Base-by-base conservation (phyloP, 331 rosid genomes). In the Quercus phellos region DNA sequence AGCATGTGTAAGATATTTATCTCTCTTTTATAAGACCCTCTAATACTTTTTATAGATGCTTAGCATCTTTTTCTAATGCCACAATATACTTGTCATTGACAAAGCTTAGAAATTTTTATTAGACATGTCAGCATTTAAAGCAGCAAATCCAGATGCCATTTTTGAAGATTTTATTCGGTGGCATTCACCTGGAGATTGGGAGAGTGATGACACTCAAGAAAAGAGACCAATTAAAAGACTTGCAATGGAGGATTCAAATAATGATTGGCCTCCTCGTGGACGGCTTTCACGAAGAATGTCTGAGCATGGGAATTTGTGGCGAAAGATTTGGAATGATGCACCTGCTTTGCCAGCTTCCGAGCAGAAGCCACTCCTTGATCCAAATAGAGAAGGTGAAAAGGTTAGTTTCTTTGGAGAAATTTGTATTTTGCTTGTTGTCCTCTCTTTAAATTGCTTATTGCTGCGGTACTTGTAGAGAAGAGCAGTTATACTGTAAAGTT, bases 151-250 rank as follows among this genome's bases (percentile, higher is more conserved):
- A 61, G 98, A 87, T 51, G 93, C 96, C 79, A 82, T 88, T 77
- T 94, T 92, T 72, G 99, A 91, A 90, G 99, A 94, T 85, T 94
- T 94, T 84, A 92, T 94, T 78, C 84, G 99, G 77, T 94, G 99
- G 99, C 99, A 94, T 87, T 94, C 99, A 77, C 99, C 98, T 32
- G 93, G 97, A 70, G 99, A 94, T 86, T 94, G 99, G 99, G 97
- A 87, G 84, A 89, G 69, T 58, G 83, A 56, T 85, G 85, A 30
- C n/a, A 77, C 70, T 13, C 78, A 80, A 71, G 83, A 73, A 27
- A 82, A 82, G 27, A 81, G 72, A 74, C 70, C 92, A 81, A 84
- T 89, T 42, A 60, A 83, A 68, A 75, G 75, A 66, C 68, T 42
- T 29, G 85, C 77, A 42, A 66, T 8, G 26, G 82, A 73, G 70